Evolutionary conservation across 2,329 filamentous ascomycete genomes (phyloP), one percentile per base, ranked within the genome.

Genomic region (Aspergillus brasiliensis): DNA sequence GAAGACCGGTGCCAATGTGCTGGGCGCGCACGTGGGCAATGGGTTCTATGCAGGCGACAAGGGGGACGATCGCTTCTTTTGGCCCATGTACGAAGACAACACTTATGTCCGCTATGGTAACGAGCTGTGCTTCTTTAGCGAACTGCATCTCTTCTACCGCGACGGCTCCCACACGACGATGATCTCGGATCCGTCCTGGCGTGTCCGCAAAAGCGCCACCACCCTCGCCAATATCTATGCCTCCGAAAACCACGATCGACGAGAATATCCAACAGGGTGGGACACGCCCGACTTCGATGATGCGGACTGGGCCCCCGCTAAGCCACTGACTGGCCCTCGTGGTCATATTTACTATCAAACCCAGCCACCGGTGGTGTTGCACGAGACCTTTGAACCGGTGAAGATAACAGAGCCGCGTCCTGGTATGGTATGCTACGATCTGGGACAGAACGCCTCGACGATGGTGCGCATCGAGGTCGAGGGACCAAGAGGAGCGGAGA

Each of bases 41-140:
- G 79, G 79, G 0, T 81, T 81, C 64, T 81, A 80, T 44, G 78
- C 78, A 7, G 79, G 79, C 2, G 67, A 69, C 23, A 56, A 69
- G 42, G 65, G 67, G 5, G 65, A 67, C 2, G 65, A 67, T 37
- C 63, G 67, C 23, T 69, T 69, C 57, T 69, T 69, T 54, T 69
- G 67, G 64, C 67, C 67, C 4, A 67, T 67, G 64, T 69, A 69
- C 27, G 66, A 69, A 42, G 67, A 69, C 55, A 69, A 69, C 17
- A 69, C 67, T 2, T 69, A 68, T 38, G 67, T 69, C 2, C 61
- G 67, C 17, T 68, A 69, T 55, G 67, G 67, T 0, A 69, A 69
- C 28, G 67, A 69, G 51, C 61, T 69, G 17, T 69, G 67, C 31
- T 69, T 69, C 51, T 69, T 69, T n/a, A 63, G 62, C 23, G 67